phyloP scores from a whole-genome alignment of 2,329 filamentous ascomycete genomes.

The Talaromyces sp. region DNA sequence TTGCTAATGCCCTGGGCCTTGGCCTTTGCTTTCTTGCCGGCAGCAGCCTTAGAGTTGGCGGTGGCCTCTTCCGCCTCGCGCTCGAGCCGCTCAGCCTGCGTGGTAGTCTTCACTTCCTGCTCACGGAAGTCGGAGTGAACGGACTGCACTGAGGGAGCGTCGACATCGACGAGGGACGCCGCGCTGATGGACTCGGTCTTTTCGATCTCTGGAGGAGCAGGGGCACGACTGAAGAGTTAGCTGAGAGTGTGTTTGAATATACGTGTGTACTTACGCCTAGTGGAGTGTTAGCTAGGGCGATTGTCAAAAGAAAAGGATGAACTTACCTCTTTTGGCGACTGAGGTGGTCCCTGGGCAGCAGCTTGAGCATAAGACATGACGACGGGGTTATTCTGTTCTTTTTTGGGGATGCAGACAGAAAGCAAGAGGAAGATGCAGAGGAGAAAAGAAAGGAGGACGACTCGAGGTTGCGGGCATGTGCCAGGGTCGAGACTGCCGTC shows the following conservation, averaged over 20 bases:
- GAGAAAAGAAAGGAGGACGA: background rate
- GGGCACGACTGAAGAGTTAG: slow-evolving; percentile 31
- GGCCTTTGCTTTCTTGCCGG: slow-evolving; percentile 24
- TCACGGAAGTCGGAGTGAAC: slow-evolving; percentile 39
- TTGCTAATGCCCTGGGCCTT: slow-evolving; percentile 30
- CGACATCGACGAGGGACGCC: slow-evolving; percentile 43
- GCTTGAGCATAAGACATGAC: slow-evolving; percentile 47
- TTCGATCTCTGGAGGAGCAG: slow-evolving; percentile 34
- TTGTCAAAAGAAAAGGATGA: too few relatives aligned
- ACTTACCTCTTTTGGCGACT: slow-evolving; percentile 44
- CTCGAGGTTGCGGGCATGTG: background rate
- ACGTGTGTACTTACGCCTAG: slow-evolving; percentile 10
- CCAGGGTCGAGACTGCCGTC: slow-evolving; percentile 51
- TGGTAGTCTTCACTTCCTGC: slow-evolving; percentile 41
- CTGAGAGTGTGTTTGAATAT: background rate
- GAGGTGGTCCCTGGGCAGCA: slow-evolving; percentile 44
- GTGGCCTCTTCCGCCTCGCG: slow-evolving; percentile 31
- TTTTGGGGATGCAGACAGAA: background rate
- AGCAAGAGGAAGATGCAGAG: background rate
- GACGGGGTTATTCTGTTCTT: background rate
- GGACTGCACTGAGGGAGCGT: slow-evolving; percentile 41
- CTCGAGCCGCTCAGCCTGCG: slow-evolving; percentile 42
- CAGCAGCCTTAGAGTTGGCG: slow-evolving; percentile 9
- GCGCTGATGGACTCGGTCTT: slow-evolving; percentile 37
- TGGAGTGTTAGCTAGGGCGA: background rate